Base-by-base conservation (phyloP, 148 eudicot genomes). In the Camellia japonica region DNA sequence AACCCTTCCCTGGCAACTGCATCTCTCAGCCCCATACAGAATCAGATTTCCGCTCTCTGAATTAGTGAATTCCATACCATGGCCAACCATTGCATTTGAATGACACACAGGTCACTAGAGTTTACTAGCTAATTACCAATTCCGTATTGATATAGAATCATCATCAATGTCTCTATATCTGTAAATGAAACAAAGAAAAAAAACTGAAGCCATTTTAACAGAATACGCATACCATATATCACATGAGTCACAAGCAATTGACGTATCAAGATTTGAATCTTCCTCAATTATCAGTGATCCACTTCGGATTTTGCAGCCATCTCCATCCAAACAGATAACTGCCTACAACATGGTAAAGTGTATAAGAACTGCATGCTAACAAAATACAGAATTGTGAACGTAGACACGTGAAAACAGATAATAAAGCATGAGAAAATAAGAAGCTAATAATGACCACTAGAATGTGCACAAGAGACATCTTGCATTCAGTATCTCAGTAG, bases 211-310 rank as follows among this genome's bases (percentile, higher is more conserved):
- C 10, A 14, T 11, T 41, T n/a, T 18, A 14, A 51, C 43, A 62
- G 65, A 30, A 30, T 30, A 30, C 38, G 19, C 79, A 54, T 93
- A 95, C 99, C 99, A 95, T 80, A 80, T 85, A 88, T 95, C 98
- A 88, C 99, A 95, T 74, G 89, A 87, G 90, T 95, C 99, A 86
- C 99, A 95, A 71, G 99, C 99, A 83, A 95, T 90, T 64, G 99
- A 95, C 80, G 95, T 93, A 82, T 95, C 99, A 68, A 90, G 87
- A 80, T 86, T 81, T 79, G 86, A 79, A 80, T 85, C 87, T 85
- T 91, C 98, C 70, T 90, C 97, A 79, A 82, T 80, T 78, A 88
- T 82, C 71, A 87, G 80, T 80, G 87, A 92, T 71, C 88, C 88
- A 81, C 82, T 90, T 65, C 93, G 92, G 71, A 93, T 80, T 87